Percentiles rank a stretch among this genome's conserved stretches.
These are phyloP conservation scores for Asparagopsis taxiformis DNA, from an alignment of 31 red algal species.

Conservation along the genomic window DNA sequence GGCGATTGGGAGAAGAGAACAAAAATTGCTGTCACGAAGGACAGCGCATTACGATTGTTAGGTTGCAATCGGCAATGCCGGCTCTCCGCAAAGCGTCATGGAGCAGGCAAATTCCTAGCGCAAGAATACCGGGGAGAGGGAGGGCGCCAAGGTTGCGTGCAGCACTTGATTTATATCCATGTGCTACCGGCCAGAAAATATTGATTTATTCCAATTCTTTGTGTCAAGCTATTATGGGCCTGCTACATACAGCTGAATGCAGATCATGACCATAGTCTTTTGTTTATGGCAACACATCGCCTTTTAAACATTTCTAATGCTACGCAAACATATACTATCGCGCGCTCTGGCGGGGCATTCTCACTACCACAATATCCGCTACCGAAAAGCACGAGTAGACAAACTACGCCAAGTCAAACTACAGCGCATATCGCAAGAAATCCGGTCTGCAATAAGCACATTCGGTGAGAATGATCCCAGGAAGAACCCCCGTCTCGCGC, in stretches of 20 bases:
- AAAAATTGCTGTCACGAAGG: slow-evolving; percentile 65
- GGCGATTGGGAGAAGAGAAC: slow-evolving; percentile 30
- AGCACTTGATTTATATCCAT: no score
- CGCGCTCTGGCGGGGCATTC: slow-evolving; percentile 21
- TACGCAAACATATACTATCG: neutral
- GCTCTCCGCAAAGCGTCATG: slow-evolving; percentile 77
- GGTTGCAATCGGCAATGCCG: slow-evolving; percentile 75
- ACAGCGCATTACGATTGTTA: slow-evolving; percentile 41
- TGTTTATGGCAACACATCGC: no score
- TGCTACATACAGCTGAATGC: no score
- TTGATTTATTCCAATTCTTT: no score
- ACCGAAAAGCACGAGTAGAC: slow-evolving; percentile 58
- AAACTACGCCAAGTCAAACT: slow-evolving; percentile 6
- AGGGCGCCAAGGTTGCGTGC: no score
- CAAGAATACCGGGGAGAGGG: slow-evolving; percentile 30
- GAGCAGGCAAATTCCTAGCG: slow-evolving; percentile 72
- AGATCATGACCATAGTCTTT: no score
- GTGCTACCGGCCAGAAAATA: no score
- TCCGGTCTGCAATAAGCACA: slow-evolving; percentile 19
- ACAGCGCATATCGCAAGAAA: slow-evolving; percentile 33
- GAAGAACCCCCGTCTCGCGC: slow-evolving; percentile 29
- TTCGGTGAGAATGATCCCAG: slow-evolving; percentile 16
- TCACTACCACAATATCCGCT: slow-evolving; percentile 59
- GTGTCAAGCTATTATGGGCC: no score
- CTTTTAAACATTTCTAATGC: no score